These are phyloP conservation scores for Cenchrus fungigraminus DNA, from an alignment of 176 grass and related monocot species.

Conservation along the genomic window DNA sequence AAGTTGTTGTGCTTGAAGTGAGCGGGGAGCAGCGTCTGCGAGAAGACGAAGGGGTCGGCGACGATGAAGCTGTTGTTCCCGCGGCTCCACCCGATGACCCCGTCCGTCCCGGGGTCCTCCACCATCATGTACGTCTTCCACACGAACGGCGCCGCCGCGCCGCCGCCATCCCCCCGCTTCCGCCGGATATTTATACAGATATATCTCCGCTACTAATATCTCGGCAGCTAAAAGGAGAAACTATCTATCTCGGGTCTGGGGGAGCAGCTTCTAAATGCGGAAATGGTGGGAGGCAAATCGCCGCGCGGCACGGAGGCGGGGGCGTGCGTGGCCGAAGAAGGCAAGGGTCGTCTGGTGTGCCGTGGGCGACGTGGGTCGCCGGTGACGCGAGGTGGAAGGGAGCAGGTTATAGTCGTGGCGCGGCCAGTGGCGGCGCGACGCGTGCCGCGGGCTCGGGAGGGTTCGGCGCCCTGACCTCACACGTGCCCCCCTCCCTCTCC, in stretches of 20 bases:
- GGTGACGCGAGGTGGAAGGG: background rate
- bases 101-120: conserved; percentile 63
- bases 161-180: background rate
- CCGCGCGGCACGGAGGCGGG: background rate
- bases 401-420: background rate
- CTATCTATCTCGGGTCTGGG: background rate
- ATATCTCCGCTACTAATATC: background rate
- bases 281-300: background rate
- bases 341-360: conserved; percentile 3
- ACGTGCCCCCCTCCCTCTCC: conserved; percentile 8
- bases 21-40: conserved; percentile 66
- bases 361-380: background rate
- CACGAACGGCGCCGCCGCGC: conserved; percentile 65
- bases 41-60: conserved; percentile 72
- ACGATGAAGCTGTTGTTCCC: conserved; percentile 82
- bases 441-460: conserved; percentile 31
- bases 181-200: no score
- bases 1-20: conserved; percentile 98
- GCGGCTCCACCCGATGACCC: conserved; percentile 66
- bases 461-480: conserved; percentile 24
- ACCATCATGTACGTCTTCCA: conserved; percentile 88
- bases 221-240: background rate
- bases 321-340: conserved; percentile 11
- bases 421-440: conserved; percentile 21
- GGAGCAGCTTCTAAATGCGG: conserved; percentile 24